Percentiles rank a stretch among this genome's conserved stretches.
phyloP scores from a whole-genome alignment of 2,329 filamentous ascomycete genomes.

The Clonostachys chloroleuca region DNA sequence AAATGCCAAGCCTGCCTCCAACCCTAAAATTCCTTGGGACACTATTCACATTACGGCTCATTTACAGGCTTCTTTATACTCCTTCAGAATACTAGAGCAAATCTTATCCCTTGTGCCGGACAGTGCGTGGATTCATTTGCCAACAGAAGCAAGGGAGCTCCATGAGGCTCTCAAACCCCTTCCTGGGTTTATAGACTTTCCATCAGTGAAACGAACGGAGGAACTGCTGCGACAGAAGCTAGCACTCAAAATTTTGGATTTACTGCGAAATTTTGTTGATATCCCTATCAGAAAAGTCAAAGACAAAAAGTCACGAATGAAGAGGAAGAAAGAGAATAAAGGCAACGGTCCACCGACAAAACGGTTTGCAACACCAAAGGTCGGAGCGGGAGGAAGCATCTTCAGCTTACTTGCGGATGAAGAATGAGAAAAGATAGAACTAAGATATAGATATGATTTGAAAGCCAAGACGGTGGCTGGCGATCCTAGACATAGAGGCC shows the following conservation, averaged over 20 bases:
- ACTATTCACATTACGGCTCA: conserved; percentile 58
- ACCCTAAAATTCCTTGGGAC: conserved; percentile 38
- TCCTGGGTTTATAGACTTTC: conserved; percentile 15
- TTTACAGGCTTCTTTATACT: conserved; percentile 43
- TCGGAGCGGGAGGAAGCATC: conserved; percentile 6
- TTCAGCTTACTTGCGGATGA: conserved; percentile 15
- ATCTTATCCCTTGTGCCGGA: conserved; percentile 13
- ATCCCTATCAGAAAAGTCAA: neutral
- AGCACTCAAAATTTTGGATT: neutral
- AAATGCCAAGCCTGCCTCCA: neutral
- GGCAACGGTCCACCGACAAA: conserved; percentile 4
- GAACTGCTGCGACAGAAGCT: neutral
- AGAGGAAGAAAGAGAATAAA: neutral
- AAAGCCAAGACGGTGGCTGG: too few relatives aligned
- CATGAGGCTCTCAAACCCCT: conserved; percentile 11
- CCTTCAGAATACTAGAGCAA: conserved; percentile 28
- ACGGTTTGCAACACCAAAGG: neutral
- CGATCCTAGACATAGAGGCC: too few relatives aligned
- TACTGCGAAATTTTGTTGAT: neutral
- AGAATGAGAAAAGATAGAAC: neutral
- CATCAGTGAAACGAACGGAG: conserved; percentile 4
- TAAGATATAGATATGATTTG: neutral
- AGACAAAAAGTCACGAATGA: neutral
- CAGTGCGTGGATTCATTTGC: neutral
- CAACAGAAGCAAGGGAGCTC: conserved; percentile 3